Percentiles rank a stretch among this genome's conserved stretches.
Evolutionary conservation across 2,329 filamentous ascomycete genomes (phyloP).

Genomic region (Apiospora pterosperma): DNA sequence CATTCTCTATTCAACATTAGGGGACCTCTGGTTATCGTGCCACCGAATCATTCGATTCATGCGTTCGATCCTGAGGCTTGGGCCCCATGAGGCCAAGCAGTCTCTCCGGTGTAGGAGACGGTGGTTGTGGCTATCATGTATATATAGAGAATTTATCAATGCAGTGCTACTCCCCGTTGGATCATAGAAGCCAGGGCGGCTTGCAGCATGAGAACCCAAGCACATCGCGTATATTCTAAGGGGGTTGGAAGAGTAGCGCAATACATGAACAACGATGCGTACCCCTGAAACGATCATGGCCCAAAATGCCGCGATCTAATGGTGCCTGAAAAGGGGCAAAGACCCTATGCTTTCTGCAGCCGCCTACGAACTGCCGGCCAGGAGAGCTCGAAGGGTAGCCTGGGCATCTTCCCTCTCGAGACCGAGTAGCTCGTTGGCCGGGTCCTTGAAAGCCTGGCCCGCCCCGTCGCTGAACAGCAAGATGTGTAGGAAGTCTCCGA

Average conservation of each 20-base stretch:
- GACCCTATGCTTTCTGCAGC: neutral
- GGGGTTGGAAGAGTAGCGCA: neutral
- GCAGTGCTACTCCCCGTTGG: neutral
- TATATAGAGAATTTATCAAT: neutral
- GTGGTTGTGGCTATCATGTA: neutral
- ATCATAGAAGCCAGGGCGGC: neutral
- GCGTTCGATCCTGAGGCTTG: neutral
- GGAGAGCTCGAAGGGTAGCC: neutral
- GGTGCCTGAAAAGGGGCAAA: too few relatives aligned
- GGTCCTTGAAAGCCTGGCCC: constrained; percentile 16
- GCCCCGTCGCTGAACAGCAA: constrained; percentile 23
- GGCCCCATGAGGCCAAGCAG: neutral
- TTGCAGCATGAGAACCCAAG: neutral
- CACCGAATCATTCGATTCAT: neutral
- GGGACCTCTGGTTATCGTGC: neutral
- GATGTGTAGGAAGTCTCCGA: constrained; percentile 20
- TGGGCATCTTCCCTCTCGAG: constrained; percentile 22
- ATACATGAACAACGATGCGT: neutral
- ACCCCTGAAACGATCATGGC: neutral
- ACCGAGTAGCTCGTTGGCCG: constrained; percentile 20
- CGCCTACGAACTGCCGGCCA: neutral
- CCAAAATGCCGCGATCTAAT: too few relatives aligned
- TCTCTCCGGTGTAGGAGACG: neutral
- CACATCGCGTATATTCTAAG: neutral
- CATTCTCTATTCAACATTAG: neutral